A percentile compares a stretch with the other conserved stretches of the same genome.
These are phyloP conservation scores for Penicillium silybi DNA, from an alignment of 495 filamentous ascomycete genomes.

Conservation along the genomic window DNA sequence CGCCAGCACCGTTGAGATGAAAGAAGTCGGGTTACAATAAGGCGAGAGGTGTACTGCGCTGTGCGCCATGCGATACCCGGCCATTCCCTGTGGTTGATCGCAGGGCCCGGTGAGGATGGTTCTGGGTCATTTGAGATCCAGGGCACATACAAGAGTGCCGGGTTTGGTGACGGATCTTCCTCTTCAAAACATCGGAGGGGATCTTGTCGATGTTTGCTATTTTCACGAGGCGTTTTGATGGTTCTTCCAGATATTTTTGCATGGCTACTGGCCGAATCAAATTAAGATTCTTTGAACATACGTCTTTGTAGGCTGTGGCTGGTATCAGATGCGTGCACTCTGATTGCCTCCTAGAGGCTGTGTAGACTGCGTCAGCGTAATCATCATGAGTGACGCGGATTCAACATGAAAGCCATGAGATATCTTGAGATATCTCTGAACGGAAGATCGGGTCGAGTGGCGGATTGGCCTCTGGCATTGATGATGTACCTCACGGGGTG, in stretches of 20 bases:
- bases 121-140: no score
- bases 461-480: neutral
- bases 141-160: no score
- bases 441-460: neutral
- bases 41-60: neutral
- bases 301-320: neutral
- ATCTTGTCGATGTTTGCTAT: conserved; percentile 10
- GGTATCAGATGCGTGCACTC: neutral
- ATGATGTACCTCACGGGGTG: neutral
- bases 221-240: conserved; percentile 26
- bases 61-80: no score
- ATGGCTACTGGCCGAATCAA: conserved; percentile 18
- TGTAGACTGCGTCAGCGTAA: neutral
- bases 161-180: neutral
- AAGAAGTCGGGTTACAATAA: conserved; percentile 46
- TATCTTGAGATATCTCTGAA: neutral
- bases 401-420: neutral
- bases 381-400: conserved; percentile 1
- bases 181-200: neutral
- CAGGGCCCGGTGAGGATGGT: no score
- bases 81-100: neutral
- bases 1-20: conserved; percentile 58
- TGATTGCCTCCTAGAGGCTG: neutral
- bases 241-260: conserved; percentile 18
- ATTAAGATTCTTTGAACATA: conserved; percentile 10